Base-by-base conservation (phyloP, 2,329 filamentous ascomycete species). In the Fonsecaea erecta region DNA sequence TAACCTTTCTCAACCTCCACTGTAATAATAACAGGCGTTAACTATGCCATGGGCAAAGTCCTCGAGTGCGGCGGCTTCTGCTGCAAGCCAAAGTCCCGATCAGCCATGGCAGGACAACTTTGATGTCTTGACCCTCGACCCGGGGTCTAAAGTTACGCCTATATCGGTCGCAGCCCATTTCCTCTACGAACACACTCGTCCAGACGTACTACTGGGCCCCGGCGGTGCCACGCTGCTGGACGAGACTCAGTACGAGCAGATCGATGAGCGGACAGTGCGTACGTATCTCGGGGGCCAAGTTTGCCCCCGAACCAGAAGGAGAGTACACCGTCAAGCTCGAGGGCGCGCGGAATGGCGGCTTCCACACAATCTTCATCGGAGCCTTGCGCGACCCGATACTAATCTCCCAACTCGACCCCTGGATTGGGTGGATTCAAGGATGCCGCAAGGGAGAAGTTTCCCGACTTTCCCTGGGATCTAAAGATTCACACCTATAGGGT, bases 311-410 rank as follows among this genome's bases (percentile, higher is more conserved):
- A 37, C 34, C 34, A 37, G 34, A 37, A 37, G 34, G 34, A 37
- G 34, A 14, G 34, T 84, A 85, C 63, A 77, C 78, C 32, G 71
- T 84, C n/a, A 85, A 85, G 69, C 73, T 85, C 0, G 82, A 85
- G 70, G 82, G 76, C 0, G 82, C 78, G 0, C 73, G 71, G 2
- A 67, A 78, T 1, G 63, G 76, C 1, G 83, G 83, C 0, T 81
- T 79, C 65, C 76, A 80, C 3, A 77, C 79, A 0, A 77, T 82
- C 35, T 82, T 79, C 62, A 76, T 84, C 68, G 83, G 83, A 0
- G 77, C 74, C 18, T 73, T 84, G 40, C 70, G 77, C 53, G 82
- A 84, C 63, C 81, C 81, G 0, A 82, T 82, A 26, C 69, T 83
- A 1, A 79, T 83, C 46, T 35, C 63, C 12, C 78, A 82, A 64